Evolutionary conservation across 108 stramenopile genomes (phyloP).

Genomic region (Epipyxis sp.): DNA sequence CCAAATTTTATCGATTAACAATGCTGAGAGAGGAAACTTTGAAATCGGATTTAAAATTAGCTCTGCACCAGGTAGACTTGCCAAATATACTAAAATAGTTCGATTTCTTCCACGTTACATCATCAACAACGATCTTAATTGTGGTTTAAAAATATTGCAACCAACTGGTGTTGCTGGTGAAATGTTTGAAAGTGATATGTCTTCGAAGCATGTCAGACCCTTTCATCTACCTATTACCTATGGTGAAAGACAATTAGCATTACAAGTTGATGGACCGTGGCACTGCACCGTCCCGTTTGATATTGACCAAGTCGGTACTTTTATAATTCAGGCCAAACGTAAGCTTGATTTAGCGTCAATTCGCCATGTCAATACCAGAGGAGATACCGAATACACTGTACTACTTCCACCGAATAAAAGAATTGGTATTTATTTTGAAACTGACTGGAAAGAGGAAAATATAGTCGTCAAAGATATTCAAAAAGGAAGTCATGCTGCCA

Average conservation of each 20-base stretch:
- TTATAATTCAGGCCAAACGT: background rate
- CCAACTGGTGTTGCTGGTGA: slow-evolving; percentile 2
- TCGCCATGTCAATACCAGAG: slow-evolving; percentile 59
- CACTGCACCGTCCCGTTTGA: background rate
- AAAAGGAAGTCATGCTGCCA: slow-evolving; percentile 70
- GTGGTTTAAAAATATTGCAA: background rate
- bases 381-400: slow-evolving; percentile 71
- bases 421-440: slow-evolving; percentile 89
- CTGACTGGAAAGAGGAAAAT: slow-evolving; percentile 73
- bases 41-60: slow-evolving; percentile 76
- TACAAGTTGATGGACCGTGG: slow-evolving; percentile 12
- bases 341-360: background rate
- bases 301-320: background rate
- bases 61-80: slow-evolving; percentile 78
- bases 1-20: slow-evolving; percentile 81
- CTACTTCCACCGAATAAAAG: slow-evolving; percentile 62
- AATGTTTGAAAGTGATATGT: background rate
- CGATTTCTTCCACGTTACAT: slow-evolving; percentile 82
- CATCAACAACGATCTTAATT: slow-evolving; percentile 68
- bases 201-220: slow-evolving; percentile 5
- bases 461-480: slow-evolving; percentile 83
- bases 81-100: slow-evolving; percentile 87
- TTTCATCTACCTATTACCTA: background rate
- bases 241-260: background rate
- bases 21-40: slow-evolving; percentile 69